Base-by-base conservation (phyloP, 768 basidiomycete species). In the Termitomyces sp. region DNA sequence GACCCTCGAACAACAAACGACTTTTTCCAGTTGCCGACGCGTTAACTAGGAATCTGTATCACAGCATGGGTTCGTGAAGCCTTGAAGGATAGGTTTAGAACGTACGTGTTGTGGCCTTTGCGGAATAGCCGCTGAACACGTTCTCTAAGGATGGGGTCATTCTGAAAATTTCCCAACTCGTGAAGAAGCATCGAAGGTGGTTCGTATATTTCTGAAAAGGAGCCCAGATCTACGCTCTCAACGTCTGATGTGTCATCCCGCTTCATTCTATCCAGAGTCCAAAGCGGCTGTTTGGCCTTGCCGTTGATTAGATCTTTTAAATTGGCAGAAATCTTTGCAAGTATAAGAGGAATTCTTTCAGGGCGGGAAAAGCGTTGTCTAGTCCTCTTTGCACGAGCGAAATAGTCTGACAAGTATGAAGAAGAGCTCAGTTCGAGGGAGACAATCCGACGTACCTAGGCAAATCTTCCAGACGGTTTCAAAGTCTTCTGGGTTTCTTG, bases 21-120 rank as follows among this genome's bases (percentile, higher is more conserved):
- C 48, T 50, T 35, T 55, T 55, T 0, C 54, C 54, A 10, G 47
- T 50, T 24, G 47, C 54, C 7, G 54, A 55, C 2, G 54, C 47
- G 22, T 55, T 55, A 26, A 55, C 54, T 7, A 55, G 22, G 2
- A 55, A 55, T 17, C 54, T 55, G 24, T 32, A 10, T 11, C 24
- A 19, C n/a, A n/a, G n/a, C n/a, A n/a, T n/a, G 28, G 17, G 1
- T 19, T 10, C 12, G 22, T 1, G 15, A 44, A 7, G 12, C 2
- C 12, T 9, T 19, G 19, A 12, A 7, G 22, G 8, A 9, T 3
- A 15, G 26, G n/a, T n/a, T n/a, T 10, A 7, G 22, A 9, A 54
- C 45, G 4, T 17, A 54, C 53, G 44, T 54, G 17, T 54, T 41
- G 3, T 46, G 44, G 0, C n/a, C 45, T 19, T 14, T 45, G 3